These are phyloP conservation scores for Lasiosphaeria ovina DNA, from an alignment of 495 filamentous ascomycete species.

Conservation along the genomic window DNA sequence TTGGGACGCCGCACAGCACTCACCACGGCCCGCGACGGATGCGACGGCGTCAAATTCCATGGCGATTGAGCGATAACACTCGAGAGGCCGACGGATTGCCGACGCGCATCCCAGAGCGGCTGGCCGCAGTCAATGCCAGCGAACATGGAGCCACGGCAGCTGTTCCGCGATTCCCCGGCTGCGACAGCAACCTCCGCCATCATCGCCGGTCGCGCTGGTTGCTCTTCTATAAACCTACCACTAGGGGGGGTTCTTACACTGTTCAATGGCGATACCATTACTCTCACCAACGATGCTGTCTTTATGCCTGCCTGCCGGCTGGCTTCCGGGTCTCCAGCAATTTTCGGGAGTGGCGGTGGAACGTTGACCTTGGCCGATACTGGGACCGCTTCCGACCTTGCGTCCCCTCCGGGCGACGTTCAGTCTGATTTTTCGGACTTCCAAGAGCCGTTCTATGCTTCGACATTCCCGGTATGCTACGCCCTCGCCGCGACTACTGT, in stretches of 20 bases:
- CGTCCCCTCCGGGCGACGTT: conserved; percentile 15
- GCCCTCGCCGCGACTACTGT: conserved; percentile 88
- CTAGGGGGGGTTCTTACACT: conserved; percentile 59
- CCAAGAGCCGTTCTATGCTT: conserved; percentile 87
- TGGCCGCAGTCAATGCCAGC: conserved; percentile 22
- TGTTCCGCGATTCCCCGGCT: conserved; percentile 13
- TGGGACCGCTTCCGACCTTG: not conserved
- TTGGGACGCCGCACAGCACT: not conserved
- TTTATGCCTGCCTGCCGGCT: conserved; percentile 63
- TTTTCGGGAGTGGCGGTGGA: conserved; percentile 45
- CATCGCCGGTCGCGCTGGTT: conserved; percentile 24
- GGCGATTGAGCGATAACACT: conserved; percentile 32
- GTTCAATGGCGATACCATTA: conserved; percentile 55
- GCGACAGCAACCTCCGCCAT: conserved; percentile 14
- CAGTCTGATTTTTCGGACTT: conserved; percentile 50
- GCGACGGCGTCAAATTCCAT: conserved; percentile 25
- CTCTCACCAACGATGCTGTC: conserved; percentile 59
- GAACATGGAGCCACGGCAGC: conserved; percentile 27
- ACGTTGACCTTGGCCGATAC: conserved; percentile 41
- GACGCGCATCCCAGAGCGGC: conserved; percentile 16
- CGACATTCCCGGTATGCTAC: conserved; percentile 85
- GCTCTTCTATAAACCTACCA: conserved; percentile 53
- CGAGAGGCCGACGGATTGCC: conserved; percentile 30
- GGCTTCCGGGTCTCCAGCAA: conserved; percentile 35
- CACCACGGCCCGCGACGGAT: conserved; percentile 6